phyloP scores from a whole-genome alignment of 768 basidiomycete species.

The Harrya chromipes region DNA sequence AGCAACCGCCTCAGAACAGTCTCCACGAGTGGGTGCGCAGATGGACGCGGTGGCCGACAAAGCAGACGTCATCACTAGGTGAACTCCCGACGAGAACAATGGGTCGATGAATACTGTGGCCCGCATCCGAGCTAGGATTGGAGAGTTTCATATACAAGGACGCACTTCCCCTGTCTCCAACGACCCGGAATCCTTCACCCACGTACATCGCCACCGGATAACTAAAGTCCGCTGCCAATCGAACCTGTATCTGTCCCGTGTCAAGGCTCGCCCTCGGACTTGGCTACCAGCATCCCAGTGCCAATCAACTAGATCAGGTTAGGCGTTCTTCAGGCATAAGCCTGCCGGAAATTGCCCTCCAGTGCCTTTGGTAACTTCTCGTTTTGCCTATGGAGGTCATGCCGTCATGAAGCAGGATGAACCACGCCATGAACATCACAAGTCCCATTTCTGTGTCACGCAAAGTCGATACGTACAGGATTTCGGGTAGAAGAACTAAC shows the following conservation, averaged over 20 bases:
- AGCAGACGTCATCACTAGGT: too few relatives aligned
- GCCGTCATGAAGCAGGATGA: conserved; percentile 49
- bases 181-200: too few relatives aligned
- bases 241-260: conserved; percentile 29
- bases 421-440: conserved; percentile 41
- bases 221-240: conserved; percentile 62
- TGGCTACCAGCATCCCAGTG: conserved; percentile 22
- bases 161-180: conserved; percentile 67
- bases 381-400: conserved; percentile 52
- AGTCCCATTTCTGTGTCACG: not conserved
- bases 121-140: not conserved
- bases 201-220: too few relatives aligned
- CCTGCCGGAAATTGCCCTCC: too few relatives aligned
- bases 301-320: conserved; percentile 31
- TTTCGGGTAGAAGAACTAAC: too few relatives aligned
- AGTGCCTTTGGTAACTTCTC: too few relatives aligned
- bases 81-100: too few relatives aligned
- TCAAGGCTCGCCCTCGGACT: conserved; percentile 1
- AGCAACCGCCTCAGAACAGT: too few relatives aligned
- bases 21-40: too few relatives aligned
- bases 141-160: not conserved
- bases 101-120: conserved; percentile 13
- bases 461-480: not conserved
- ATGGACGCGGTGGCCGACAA: too few relatives aligned
- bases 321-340: too few relatives aligned